A percentile compares a stretch with the other conserved stretches of the same genome.
These are phyloP conservation scores for Opeltia flavorubescens DNA, from an alignment of 495 filamentous ascomycete genomes.

Conservation along the genomic window DNA sequence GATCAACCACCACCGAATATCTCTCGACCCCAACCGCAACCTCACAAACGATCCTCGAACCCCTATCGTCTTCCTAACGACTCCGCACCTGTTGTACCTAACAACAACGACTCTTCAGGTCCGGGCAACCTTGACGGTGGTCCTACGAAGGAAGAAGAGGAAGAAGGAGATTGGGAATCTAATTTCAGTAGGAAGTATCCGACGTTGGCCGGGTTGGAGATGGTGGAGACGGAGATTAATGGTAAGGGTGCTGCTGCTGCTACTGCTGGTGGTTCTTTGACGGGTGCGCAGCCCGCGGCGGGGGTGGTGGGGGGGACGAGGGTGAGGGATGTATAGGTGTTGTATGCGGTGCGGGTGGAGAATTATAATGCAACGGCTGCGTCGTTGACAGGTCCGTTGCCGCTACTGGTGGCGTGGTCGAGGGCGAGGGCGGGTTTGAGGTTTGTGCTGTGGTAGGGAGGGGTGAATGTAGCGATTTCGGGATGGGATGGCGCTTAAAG, in stretches of 20 bases:
- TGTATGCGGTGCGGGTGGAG: background rate
- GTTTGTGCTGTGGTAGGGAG: no score
- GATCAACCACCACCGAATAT: constrained; percentile 1
- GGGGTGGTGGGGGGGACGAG: constrained; percentile 7
- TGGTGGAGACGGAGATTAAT: constrained; percentile 61
- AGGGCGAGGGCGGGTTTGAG: no score
- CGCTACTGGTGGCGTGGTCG: no score
- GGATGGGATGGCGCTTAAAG: no score
- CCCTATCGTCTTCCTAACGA: background rate
- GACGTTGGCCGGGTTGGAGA: constrained; percentile 64
- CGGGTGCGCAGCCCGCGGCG: background rate
- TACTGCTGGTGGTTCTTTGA: no score
- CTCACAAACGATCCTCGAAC: background rate
- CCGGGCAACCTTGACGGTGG: background rate
- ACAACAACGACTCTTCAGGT: no score
- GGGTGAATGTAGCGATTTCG: no score
- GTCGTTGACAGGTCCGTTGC: no score
- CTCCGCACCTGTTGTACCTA: background rate
- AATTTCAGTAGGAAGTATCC: constrained; percentile 77
- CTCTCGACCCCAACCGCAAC: background rate
- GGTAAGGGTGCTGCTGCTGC: background rate
- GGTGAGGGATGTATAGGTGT: constrained; percentile 13
- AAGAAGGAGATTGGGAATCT: constrained; percentile 47
- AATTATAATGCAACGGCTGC: no score
- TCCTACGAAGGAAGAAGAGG: background rate